phyloP scores from a whole-genome alignment of 129 eudicot species.

The Lactuca sativa region DNA sequence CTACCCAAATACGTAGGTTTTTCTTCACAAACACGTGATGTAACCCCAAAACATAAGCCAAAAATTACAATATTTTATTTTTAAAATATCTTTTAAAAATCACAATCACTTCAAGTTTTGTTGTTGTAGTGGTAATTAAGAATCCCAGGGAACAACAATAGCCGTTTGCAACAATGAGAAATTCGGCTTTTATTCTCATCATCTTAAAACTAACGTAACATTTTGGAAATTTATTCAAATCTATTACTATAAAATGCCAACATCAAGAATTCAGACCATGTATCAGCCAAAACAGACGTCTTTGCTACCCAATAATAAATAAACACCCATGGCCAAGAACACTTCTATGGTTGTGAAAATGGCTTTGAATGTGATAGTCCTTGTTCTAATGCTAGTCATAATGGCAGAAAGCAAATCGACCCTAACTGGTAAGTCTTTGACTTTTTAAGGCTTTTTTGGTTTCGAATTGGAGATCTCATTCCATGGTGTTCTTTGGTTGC shows the following conservation, averaged over 20 bases:
- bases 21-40: too few species aligned
- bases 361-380: background rate
- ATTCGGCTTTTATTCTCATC: background rate
- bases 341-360: constrained; percentile 20
- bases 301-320: background rate
- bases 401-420: constrained; percentile 18
- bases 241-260: constrained; percentile 12
- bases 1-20: too few species aligned
- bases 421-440: background rate
- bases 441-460: too few species aligned
- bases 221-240: background rate
- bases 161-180: constrained; percentile 1
- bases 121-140: too few species aligned
- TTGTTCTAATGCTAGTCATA: constrained; percentile 12
- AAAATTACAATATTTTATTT: too few species aligned
- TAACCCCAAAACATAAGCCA: too few species aligned
- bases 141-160: too few species aligned
- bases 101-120: too few species aligned
- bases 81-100: too few species aligned
- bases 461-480: too few species aligned
- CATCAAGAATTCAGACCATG: constrained; percentile 3
- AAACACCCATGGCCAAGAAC: constrained; percentile 11
- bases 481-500: too few species aligned
- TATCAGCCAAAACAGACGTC: constrained; percentile 2
- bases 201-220: constrained; percentile 9